A percentile compares a stretch with the other conserved stretches of the same genome.
These are phyloP conservation scores for Penicillium palitans DNA, from an alignment of 2,329 filamentous ascomycete species.

Conservation along the genomic window DNA sequence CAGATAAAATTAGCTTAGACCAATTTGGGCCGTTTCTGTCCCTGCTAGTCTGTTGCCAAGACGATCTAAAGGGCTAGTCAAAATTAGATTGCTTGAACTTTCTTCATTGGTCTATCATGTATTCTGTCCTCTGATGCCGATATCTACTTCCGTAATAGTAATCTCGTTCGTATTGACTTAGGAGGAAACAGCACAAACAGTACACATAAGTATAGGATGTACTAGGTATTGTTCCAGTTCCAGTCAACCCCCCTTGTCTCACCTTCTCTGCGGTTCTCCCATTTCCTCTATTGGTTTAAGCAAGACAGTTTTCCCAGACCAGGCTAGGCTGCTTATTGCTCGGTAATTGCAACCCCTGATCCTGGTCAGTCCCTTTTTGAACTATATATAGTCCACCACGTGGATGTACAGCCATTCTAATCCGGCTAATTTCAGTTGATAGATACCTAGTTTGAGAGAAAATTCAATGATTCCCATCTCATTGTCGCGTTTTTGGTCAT, in stretches of 20 bases:
- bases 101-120: too few relatives aligned
- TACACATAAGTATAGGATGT: too few relatives aligned
- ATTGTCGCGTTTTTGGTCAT: not conserved
- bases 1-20: too few relatives aligned
- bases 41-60: too few relatives aligned
- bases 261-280: not conserved
- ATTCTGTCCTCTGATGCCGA: not conserved
- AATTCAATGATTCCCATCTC: not conserved
- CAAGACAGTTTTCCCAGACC: not conserved
- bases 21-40: too few relatives aligned
- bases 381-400: not conserved
- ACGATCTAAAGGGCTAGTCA: too few relatives aligned
- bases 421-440: not conserved
- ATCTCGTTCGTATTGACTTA: not conserved
- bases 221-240: not conserved
- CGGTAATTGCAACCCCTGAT: not conserved
- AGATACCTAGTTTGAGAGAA: not conserved
- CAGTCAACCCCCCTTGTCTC: not conserved
- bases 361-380: not conserved
- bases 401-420: not conserved
- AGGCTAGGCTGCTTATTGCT: not conserved
- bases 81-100: not conserved
- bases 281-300: not conserved
- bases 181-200: not conserved
- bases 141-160: not conserved